Evolutionary conservation across 352 stramenopile species (phyloP).

Genomic region (Phytophthora sp.): DNA sequence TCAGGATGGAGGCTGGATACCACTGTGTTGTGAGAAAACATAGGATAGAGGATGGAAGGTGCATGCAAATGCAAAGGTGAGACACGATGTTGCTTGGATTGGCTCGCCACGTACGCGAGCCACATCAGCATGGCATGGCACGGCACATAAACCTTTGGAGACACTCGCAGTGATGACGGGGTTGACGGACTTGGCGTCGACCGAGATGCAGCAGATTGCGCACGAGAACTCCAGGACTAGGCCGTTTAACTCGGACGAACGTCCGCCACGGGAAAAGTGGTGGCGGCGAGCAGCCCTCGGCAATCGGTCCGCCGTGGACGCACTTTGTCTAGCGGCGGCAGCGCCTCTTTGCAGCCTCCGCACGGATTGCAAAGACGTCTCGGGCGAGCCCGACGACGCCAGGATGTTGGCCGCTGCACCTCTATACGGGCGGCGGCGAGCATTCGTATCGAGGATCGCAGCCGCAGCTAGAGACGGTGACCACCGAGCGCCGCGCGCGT

Average conservation of each 20-base stretch:
- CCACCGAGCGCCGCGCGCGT: no score
- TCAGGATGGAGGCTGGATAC: conserved; percentile 1
- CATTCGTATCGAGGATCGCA: background rate
- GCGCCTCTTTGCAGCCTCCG: conserved; percentile 24
- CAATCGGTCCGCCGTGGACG: conserved; percentile 28
- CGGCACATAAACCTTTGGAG: conserved; percentile 22
- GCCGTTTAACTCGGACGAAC: background rate
- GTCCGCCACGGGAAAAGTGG: conserved; percentile 15
- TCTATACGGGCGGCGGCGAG: background rate
- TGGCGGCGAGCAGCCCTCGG: conserved; percentile 22
- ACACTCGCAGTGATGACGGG: conserved; percentile 10
- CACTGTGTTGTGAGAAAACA: background rate
- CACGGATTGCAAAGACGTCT: conserved; percentile 18
- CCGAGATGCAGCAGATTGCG: no score
- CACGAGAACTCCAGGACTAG: background rate
- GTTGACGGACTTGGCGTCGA: no score
- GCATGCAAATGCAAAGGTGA: background rate
- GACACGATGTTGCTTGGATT: no score
- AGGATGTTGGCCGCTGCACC: background rate
- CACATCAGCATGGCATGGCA: background rate
- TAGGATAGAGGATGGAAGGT: background rate
- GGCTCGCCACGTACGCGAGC: background rate
- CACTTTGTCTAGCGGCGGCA: conserved; percentile 13
- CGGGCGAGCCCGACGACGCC: background rate
- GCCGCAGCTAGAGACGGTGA: no score